Percentiles rank a stretch among this genome's conserved stretches.
phyloP scores from a whole-genome alignment of 2,329 filamentous ascomycete species.

The Apiospora arundinis region DNA sequence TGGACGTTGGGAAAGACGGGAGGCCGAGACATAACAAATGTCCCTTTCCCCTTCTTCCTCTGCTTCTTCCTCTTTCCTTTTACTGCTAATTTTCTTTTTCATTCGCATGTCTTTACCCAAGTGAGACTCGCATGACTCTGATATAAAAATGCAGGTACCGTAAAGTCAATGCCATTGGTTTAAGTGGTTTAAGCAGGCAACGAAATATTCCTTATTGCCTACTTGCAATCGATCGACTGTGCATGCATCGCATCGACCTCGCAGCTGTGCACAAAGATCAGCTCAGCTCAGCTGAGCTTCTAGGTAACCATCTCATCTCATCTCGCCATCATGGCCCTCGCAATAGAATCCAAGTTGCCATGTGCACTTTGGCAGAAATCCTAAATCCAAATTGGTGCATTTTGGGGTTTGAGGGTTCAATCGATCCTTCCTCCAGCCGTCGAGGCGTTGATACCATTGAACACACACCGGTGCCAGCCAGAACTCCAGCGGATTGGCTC shows the following conservation, averaged over 20 bases:
- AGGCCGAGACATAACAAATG: slow-evolving; percentile 2
- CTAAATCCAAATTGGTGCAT: too few relatives aligned
- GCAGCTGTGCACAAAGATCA: slow-evolving; percentile 9
- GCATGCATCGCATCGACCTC: slow-evolving; percentile 14
- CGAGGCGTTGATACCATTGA: not conserved
- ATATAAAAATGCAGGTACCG: not conserved
- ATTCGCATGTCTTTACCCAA: not conserved
- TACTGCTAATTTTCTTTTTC: not conserved
- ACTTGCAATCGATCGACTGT: not conserved
- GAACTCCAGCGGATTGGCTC: not conserved
- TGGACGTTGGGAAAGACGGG: not conserved
- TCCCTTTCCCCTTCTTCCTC: not conserved
- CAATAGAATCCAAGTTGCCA: not conserved
- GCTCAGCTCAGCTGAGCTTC: not conserved
- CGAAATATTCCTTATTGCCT: slow-evolving; percentile 2
- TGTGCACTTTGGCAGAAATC: not conserved
- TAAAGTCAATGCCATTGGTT: not conserved
- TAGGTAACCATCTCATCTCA: slow-evolving; percentile 11
- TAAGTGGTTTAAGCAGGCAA: too few relatives aligned
- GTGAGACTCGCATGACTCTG: not conserved
- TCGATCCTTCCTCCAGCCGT: not conserved
- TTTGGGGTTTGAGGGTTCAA: not conserved
- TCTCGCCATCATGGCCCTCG: not conserved
- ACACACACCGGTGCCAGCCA: not conserved
- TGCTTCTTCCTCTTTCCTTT: not conserved